A percentile compares a stretch with the other conserved stretches of the same genome.
phyloP scores from a whole-genome alignment of 2,329 filamentous ascomycete genomes.

The Ophiocordyceps unilateralis region DNA sequence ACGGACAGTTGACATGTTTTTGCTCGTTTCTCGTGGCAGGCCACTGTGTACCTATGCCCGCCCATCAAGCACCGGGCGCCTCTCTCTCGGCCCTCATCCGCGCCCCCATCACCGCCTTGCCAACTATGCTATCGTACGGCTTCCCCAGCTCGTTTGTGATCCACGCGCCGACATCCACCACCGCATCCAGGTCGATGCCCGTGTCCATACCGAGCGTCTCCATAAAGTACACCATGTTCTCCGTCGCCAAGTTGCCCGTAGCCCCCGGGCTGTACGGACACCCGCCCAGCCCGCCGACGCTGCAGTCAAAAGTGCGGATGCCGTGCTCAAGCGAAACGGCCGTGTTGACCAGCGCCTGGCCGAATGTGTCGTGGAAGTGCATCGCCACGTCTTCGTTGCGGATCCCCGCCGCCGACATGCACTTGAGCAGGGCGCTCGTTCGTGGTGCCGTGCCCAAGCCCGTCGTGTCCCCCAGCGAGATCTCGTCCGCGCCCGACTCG shows the following conservation, averaged over 20 bases:
- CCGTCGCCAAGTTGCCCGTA: slow-evolving; percentile 72
- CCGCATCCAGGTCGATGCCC: slow-evolving; percentile 49
- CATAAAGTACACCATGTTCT: slow-evolving; percentile 67
- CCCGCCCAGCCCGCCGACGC: slow-evolving; percentile 65
- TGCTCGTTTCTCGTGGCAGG: too few relatives aligned
- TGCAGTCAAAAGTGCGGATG: slow-evolving; percentile 62
- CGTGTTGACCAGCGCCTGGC: slow-evolving; percentile 69
- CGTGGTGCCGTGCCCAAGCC: slow-evolving; percentile 73
- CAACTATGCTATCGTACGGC: slow-evolving; percentile 48
- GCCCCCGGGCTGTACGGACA: slow-evolving; percentile 77
- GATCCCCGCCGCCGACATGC: slow-evolving; percentile 49
- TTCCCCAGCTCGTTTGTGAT: slow-evolving; percentile 47
- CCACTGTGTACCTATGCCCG: too few relatives aligned
- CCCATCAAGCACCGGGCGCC: background rate
- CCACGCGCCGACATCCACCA: slow-evolving; percentile 56
- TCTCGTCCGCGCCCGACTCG: slow-evolving; percentile 80
- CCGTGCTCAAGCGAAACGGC: slow-evolving; percentile 63
- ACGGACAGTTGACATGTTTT: too few relatives aligned
- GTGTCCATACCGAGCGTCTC: slow-evolving; percentile 60
- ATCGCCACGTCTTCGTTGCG: slow-evolving; percentile 55
- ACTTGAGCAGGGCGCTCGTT: slow-evolving; percentile 46
- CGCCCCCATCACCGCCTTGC: slow-evolving; percentile 42
- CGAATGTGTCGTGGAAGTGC: slow-evolving; percentile 84
- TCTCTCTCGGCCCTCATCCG: slow-evolving; percentile 11
- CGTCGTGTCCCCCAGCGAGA: slow-evolving; percentile 78